Evolutionary conservation across 306 rosid species (phyloP), one percentile per base, ranked within the genome.

Genomic region (Acacia crassicarpa): DNA sequence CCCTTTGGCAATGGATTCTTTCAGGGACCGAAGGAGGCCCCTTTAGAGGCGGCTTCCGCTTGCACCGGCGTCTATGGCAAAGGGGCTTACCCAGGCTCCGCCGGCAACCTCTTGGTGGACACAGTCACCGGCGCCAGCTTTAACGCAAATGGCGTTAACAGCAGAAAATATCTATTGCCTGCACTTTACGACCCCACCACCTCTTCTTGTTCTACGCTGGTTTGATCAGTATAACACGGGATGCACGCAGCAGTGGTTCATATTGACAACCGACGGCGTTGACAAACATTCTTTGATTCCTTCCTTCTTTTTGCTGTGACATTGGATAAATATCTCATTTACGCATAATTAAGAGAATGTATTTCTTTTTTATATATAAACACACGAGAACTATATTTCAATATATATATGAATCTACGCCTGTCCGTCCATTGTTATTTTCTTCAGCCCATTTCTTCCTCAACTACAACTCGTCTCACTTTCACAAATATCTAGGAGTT

Each of bases 21-120:
- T 40, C 94, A 90, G 68, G 93, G 97, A 0, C 87, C 97, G 7
- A 88, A 83, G 23, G 97, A 90, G 61, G 93, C 97, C 0, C 91
- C 97, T 5, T 67, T 92, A 0, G 93, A 92, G 81, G 97, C 88
- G 17, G 89, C 85, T 9, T 89, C 93, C 0, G 88, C 94, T 43
- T 92, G 97, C 67, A 75, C 91, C 0, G 94, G 94, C 0, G 72
- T 90, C 3, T 92, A 83, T 6, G 94, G 88, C 0, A 90, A 89
- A 30, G 91, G 93, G 5, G 88, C 97, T n/a, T 92, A 87, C 72
- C 94, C 94, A 0, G 97, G 94, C 3, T 89, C 86, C 2, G 85
- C 91, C 0, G 93, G 94, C 15, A 61, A 86, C 9, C 82, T 92
- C 4, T 77, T 86, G 81, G 86, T 80, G 46, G 92, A 90, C 20